These are phyloP conservation scores for Hansenula sp. DNA, from an alignment of 1,139 yeast species.

Conservation along the genomic window DNA sequence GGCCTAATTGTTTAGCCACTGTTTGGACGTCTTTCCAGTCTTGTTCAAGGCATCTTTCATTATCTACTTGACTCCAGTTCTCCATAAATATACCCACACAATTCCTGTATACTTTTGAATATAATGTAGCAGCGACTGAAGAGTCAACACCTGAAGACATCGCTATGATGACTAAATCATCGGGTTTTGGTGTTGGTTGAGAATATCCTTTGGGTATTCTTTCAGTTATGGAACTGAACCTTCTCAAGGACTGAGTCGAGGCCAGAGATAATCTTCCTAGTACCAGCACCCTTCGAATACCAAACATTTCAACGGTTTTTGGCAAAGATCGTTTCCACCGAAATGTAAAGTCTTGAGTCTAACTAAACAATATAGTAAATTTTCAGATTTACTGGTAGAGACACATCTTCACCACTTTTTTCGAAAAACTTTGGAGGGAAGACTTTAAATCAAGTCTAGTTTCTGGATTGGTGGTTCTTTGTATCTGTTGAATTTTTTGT, in stretches of 20 bases:
- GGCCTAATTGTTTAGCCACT: conserved; percentile 56
- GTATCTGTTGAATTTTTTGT: no score
- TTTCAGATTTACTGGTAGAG: background rate
- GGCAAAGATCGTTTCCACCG: no score
- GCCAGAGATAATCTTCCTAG: no score
- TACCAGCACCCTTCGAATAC: no score
- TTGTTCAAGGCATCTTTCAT: conserved; percentile 64
- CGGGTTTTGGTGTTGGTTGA: conserved; percentile 42
- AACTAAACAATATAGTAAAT: no score
- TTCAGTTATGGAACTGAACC: background rate
- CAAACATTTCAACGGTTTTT: no score
- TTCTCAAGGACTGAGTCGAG: background rate
- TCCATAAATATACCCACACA: conserved; percentile 88
- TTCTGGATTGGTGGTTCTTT: no score
- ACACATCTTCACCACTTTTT: background rate
- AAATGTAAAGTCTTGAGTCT: no score
- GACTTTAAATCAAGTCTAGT: no score
- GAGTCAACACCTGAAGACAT: conserved; percentile 99
- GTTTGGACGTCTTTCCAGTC: conserved; percentile 85
- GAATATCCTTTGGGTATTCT: conserved; percentile 15
- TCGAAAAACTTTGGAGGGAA: no score
- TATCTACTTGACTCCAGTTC: conserved; percentile 65
- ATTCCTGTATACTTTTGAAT: conserved; percentile 39
- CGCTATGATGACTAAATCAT: conserved; percentile 73
- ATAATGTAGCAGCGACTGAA: conserved; percentile 79